A percentile compares a stretch with the other conserved stretches of the same genome.
phyloP scores from a whole-genome alignment of 2,329 filamentous ascomycete genomes.

The Beauveria varroae region DNA sequence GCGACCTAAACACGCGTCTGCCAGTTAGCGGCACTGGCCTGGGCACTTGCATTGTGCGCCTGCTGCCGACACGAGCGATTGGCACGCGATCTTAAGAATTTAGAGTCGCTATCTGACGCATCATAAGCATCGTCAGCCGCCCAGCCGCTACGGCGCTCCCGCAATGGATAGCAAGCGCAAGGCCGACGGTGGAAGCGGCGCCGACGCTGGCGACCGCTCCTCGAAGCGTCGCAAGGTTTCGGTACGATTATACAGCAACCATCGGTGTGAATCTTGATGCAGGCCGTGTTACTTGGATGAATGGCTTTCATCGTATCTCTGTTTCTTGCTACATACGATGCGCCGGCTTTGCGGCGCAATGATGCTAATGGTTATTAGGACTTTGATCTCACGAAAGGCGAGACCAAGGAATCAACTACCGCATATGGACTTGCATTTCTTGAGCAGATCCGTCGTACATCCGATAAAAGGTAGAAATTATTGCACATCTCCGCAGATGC shows the following conservation, averaged over 20 bases:
- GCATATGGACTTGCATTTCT: slow-evolving; percentile 66
- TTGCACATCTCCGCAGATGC: slow-evolving; percentile 2
- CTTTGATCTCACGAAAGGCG: slow-evolving; percentile 46
- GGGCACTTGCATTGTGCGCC: slow-evolving; percentile 3
- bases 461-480: slow-evolving; percentile 68
- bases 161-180: slow-evolving; percentile 53
- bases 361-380: slow-evolving; percentile 19
- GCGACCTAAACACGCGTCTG: slow-evolving; percentile 6
- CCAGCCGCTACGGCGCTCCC: slow-evolving; percentile 1
- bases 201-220: slow-evolving; percentile 44
- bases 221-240: slow-evolving; percentile 48
- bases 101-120: not conserved
- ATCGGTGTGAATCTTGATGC: not conserved
- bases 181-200: slow-evolving; percentile 36
- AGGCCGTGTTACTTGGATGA: not conserved
- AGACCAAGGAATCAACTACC: slow-evolving; percentile 62
- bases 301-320: not conserved
- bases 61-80: not conserved
- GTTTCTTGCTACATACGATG: not conserved
- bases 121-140: not conserved
- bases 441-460: slow-evolving; percentile 65
- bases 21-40: not conserved
- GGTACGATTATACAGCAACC: slow-evolving; percentile 27
- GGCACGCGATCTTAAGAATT: not conserved
- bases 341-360: not conserved